These are phyloP conservation scores for Saksenaea vasiformis DNA, from an alignment of 371 early-diverging fungal genomes.

Conservation along the genomic window DNA sequence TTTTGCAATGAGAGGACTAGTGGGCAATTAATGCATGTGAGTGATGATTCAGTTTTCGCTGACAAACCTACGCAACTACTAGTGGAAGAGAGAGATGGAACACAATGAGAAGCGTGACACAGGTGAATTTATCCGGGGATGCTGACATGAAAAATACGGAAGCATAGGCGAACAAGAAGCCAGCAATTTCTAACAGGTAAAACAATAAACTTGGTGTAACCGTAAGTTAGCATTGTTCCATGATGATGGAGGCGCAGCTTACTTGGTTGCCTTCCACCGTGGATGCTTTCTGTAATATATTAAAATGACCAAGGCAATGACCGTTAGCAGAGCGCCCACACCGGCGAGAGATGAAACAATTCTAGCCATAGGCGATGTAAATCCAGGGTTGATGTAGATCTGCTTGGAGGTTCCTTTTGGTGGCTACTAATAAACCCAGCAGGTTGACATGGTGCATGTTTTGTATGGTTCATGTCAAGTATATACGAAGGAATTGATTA, in stretches of 20 bases:
- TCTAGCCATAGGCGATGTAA: constrained; percentile 31
- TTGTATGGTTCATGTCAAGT: not conserved
- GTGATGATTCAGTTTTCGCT: not conserved
- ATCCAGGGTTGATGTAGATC: constrained; percentile 30
- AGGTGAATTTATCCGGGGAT: constrained; percentile 25
- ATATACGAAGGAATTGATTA: not conserved
- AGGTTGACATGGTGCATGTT: not conserved
- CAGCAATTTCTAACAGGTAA: constrained; percentile 53
- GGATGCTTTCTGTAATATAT: constrained; percentile 44
- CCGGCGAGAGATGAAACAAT: constrained; percentile 27
- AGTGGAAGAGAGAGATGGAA: constrained; percentile 44
- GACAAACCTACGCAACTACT: constrained; percentile 38
- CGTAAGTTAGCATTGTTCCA: not conserved
- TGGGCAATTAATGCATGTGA: constrained; percentile 15
- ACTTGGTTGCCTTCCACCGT: constrained; percentile 58
- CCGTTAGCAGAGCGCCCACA: constrained; percentile 8
- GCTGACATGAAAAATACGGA: constrained; percentile 39
- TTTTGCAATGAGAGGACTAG: constrained; percentile 36
- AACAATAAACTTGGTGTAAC: constrained; percentile 43
- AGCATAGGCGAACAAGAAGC: constrained; percentile 40
- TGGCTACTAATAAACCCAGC: not conserved
- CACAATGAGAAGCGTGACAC: constrained; percentile 43
- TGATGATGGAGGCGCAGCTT: not conserved
- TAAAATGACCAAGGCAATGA: constrained; percentile 34
- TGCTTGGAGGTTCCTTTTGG: constrained; percentile 31